Evolutionary conservation across 495 filamentous ascomycete species (phyloP), one percentile per base, ranked within the genome.

Genomic region (Talaromyces stipitatus): DNA sequence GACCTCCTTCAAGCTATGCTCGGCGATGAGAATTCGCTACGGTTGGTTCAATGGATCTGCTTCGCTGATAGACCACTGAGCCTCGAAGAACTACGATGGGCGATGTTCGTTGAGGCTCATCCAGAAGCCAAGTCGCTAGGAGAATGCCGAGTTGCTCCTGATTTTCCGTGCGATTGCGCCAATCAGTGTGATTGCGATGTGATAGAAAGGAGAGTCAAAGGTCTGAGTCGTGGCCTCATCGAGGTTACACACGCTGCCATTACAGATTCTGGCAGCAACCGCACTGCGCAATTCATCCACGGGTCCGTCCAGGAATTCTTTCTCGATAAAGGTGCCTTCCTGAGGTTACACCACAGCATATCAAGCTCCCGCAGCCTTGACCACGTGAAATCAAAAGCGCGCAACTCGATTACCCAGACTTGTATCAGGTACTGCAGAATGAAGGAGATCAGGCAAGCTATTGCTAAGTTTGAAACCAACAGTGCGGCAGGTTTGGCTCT

Each of bases 251-350:
- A 7, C 0, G 8, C 58, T 27, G 45, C n/a, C n/a, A 59, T 69
- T 11, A 62, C 33, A 52, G 36, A 7, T 0, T 14, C 58, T 27
- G 45, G 55, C 24, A 28, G 24, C 24, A 55, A 54, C 38, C 12
- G 7, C 1, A 57, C 62, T 59, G 66, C 69, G 10, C 72, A 73
- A 54, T 71, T 76, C 48, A 70, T 75, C 23, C 73, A 75, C 60
- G 64, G 71, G 53, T 66, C 71, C 36, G 69, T 74, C 61, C 68
- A 70, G 46, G 70, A 74, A 55, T 75, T 71, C 46, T 65, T 73
- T 4, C n/a, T 41, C 16, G 36, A 41, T 1, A 9, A 8, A 7
- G 11, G 18, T 41, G 36, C 36, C n/a, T 2, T 41, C 0, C 8
- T 18, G 36, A 41, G 36, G 3, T 7, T 41, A 7, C 18, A 41